phyloP scores from a whole-genome alignment of 2,329 filamentous ascomycete species.

The Penicillium italicum region DNA sequence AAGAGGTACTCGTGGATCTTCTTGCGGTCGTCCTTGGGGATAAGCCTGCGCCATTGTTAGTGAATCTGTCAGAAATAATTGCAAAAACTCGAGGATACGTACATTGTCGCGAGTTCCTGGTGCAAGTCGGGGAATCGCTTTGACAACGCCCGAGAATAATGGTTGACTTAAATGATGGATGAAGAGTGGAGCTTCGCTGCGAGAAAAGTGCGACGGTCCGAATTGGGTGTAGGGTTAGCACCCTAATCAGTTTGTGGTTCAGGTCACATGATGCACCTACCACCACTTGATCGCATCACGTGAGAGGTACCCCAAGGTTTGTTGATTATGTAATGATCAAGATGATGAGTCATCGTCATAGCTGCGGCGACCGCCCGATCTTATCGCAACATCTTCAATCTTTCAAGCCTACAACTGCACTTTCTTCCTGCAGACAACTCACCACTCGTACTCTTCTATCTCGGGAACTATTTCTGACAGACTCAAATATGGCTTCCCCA shows the following conservation, averaged over 20 bases:
- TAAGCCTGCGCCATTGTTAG: constrained; percentile 64
- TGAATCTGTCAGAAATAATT: neutral
- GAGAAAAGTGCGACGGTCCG: constrained; percentile 39
- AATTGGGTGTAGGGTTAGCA: constrained; percentile 30
- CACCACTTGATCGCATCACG: neutral
- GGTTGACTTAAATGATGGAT: constrained; percentile 37
- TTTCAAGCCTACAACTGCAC: neutral
- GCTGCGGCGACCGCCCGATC: constrained; percentile 4
- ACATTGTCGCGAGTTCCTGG: constrained; percentile 55
- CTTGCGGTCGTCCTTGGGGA: constrained; percentile 99
- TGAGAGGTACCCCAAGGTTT: neutral
- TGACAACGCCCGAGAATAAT: constrained; percentile 42
- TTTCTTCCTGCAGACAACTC: neutral
- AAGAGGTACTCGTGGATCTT: constrained; percentile 99
- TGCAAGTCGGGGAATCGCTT: constrained; percentile 53
- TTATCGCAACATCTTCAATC: constrained; percentile 11
- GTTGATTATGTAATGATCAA: no score
- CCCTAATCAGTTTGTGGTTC: constrained; percentile 25
- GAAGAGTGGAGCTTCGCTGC: constrained; percentile 32
- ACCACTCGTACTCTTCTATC: neutral
- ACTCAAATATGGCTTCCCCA: constrained; percentile 51
- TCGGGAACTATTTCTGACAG: neutral
- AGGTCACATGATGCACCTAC: constrained; percentile 1
- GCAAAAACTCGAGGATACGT: constrained; percentile 21
- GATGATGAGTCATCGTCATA: neutral